phyloP scores from a whole-genome alignment of 148 eudicot species.

The Rhododendron griersonianum region DNA sequence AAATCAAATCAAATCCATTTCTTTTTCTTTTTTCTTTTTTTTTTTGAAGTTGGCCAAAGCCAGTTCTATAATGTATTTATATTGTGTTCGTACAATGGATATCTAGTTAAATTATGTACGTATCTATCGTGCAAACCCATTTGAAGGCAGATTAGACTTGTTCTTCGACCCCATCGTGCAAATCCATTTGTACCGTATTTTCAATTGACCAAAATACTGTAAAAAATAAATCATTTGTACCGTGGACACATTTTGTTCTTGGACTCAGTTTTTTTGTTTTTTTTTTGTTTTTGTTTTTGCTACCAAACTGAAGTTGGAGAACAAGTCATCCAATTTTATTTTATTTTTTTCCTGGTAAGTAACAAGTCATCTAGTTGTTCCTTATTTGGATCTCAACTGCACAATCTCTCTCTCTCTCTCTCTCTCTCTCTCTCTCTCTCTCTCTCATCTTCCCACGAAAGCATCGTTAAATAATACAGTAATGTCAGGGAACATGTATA shows the following conservation, averaged over 20 bases:
- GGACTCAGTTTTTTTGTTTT: neutral
- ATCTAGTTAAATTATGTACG: too few species aligned
- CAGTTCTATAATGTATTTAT: too few species aligned
- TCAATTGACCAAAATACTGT: too few species aligned
- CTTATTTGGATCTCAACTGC: neutral
- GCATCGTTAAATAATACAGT: neutral
- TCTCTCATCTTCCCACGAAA: neutral
- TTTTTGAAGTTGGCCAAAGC: too few species aligned
- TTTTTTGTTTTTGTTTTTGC: neutral
- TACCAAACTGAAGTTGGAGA: neutral
- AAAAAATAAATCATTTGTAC: too few species aligned
- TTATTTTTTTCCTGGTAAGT: neutral
- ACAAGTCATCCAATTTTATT: neutral
- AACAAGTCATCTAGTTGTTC: neutral
- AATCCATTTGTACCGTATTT: too few species aligned
- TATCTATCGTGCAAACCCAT: too few species aligned
- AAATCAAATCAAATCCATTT: too few species aligned
- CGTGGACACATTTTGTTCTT: too few species aligned
- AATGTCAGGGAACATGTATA: neutral
- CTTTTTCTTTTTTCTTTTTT: too few species aligned
- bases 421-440: neutral
- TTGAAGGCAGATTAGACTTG: neutral
- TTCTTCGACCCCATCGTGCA: neutral
- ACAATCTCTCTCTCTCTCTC: neutral
- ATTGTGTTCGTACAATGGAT: too few species aligned